Base-by-base conservation (phyloP, 495 filamentous ascomycete genomes). In the Chaetomium fimeti region DNA sequence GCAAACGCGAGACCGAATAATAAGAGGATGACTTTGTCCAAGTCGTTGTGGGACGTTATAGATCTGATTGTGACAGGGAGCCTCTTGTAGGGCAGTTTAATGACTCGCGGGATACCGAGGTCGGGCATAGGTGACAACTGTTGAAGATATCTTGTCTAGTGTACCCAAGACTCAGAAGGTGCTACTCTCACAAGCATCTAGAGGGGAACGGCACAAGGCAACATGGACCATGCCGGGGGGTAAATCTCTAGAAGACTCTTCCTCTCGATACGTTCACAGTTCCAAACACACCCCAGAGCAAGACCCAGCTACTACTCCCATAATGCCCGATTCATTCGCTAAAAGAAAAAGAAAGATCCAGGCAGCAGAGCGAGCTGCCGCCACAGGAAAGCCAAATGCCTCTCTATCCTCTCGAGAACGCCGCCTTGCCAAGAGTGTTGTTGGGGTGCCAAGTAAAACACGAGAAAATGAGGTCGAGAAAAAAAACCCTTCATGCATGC, bases 401-500 rank as follows among this genome's bases (percentile, higher is more conserved):
- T 67, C 68, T 69, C 68, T 71, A 72, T 71, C 68, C 71, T 69
- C 68, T 69, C 61, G 43, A 64, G 59, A 72, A 72, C 68, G 70
- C 70, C 69, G 61, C 32, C 52, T 55, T 61, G 53, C 67, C 60
- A 38, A 55, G 40, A 67, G 67, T 47, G 40, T 22, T 64, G 66
- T 54, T 54, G 63, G 68, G 57, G 53, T 60, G 63, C 56, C 56
- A 68, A 28, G 43, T 60, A 64, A 67, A 65, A 65, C 20, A 22
- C 45, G 67, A 62, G n/a, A 60, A 66, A 65, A 61, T 61, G 54
- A 67, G 54, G 49, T 59, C 2, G 32, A 36, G 32, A 61, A 57
- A 54, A 54, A 11, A 48, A 22, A 55, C 59, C 66, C 42, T 56
- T 52, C 61, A 71, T 69, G 69, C 67, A 67, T 69, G 66, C 67